Evolutionary conservation across 2,329 filamentous ascomycete species (phyloP), one percentile per base, ranked within the genome.

Genomic region (Ophiostoma angusticollis): DNA sequence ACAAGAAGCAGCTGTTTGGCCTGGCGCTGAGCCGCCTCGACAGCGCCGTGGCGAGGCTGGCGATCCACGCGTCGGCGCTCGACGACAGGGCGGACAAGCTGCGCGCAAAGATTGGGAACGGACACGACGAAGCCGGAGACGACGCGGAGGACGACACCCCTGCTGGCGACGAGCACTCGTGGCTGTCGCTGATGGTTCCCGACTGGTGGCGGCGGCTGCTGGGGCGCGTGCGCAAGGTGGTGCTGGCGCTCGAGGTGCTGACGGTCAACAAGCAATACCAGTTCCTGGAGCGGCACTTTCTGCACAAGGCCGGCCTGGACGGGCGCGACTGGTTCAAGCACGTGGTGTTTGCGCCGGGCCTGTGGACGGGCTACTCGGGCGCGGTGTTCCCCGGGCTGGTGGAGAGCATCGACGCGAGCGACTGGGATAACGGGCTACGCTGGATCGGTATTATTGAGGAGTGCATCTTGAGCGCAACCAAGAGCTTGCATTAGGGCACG

Each of bases 311-410:
- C 3, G 89, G 89, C 1, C 61, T 96, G 16, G 87, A 94, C 55
- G 75, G 76, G 1, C 67, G 89, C 43, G 64, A 65, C 18, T 95
- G 86, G 86, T 96, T 89, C 64, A 95, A 95, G 63, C 89, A 41
- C 36, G 38, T 45, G 12, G 27, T 47, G 8, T 50, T 44, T 36
- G 38, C 86, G 1, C 85, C 85, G 0, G 85, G 85, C 0, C 58
- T 86, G 28, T 93, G 84, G 84, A 93, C 84, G 0, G 86, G 85
- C 1, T 93, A 94, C 56, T 66, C 84, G 0, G 86, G 85, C 52
- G 71, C 72, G 74, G 74, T 78, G 12, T 78, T 74, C 56, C 75
- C 75, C 0, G 73, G 75, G 0, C 57, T 79, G 32, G 63, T 69
- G 12, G 75, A 80, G 55, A 74, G 71, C 39, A 76, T 80, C 43